Evolutionary conservation across 2,329 filamentous ascomycete species (phyloP), one percentile per base, ranked within the genome.

Genomic region (Dactylellina drechsleri): DNA sequence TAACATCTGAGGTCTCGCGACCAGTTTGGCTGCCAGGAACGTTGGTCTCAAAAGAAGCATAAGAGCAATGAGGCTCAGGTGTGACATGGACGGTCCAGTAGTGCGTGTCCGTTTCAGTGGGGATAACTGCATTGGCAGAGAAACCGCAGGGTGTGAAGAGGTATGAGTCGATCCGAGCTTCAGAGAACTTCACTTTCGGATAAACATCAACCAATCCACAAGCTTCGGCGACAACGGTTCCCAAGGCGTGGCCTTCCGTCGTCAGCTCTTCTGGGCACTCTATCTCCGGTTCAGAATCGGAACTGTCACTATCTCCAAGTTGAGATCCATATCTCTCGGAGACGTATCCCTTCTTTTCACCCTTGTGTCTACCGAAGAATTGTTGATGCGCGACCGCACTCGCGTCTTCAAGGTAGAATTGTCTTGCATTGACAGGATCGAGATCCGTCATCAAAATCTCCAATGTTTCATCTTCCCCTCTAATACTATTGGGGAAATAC

Each of bases 41-140:
- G 79, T 98, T 99, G 78, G 95, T 98, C 85, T 99, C 95, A 81
- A 99, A 99, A 1, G 93, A 97, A 41, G 95, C 95, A 82, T 96
- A 99, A 4, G 93, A 97, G 85, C 94, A 99, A 80, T 97, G 89
- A 13, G 94, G 92, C 85, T 99, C 95, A 0, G 95, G 95, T 0
- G 95, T 99, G 78, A 99, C 95, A 81, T 99, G 95, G 23, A 99
- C 95, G 0, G 94, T 99, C 83, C 97, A 99, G 84, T 99, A 99
- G 83, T 98, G 93, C 47, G 88, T 90, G 2, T 85, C 84, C 13
- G 87, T 84, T 0, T 92, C 89, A 57, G 92, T 90, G 5, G 95
- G 95, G 49, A 99, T 88, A 18, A 99, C 93, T 62, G 93, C 95
- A 80, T 99, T 99, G 82, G 95, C 95, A 5, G 93, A 97, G 83